phyloP scores from a whole-genome alignment of 2,329 filamentous ascomycete genomes.

The Alternaria arborescens region DNA sequence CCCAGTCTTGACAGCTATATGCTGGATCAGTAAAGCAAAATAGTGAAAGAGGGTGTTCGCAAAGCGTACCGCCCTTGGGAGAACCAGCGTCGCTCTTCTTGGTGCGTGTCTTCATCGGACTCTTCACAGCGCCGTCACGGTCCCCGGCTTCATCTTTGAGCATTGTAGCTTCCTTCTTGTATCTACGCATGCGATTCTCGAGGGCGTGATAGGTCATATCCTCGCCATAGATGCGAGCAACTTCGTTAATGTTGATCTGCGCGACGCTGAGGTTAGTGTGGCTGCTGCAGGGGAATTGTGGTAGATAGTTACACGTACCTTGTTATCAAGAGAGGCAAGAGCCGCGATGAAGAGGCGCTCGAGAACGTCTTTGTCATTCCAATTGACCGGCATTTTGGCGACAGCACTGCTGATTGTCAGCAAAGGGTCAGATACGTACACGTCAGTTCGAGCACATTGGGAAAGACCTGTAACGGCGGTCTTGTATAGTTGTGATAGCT shows the following conservation, averaged over 20 bases:
- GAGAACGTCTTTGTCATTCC: slow-evolving; percentile 46
- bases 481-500: not conserved
- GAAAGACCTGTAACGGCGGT: not conserved
- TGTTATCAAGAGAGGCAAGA: slow-evolving; percentile 45
- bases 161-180: slow-evolving; percentile 52
- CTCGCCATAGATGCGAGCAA: slow-evolving; percentile 57
- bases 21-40: not conserved
- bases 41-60: too few species aligned
- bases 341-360: slow-evolving; percentile 54
- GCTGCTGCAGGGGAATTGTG: not conserved
- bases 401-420: not conserved
- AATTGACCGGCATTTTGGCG: slow-evolving; percentile 47
- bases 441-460: not conserved
- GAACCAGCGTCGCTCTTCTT: slow-evolving; percentile 6
- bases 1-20: slow-evolving; percentile 7
- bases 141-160: slow-evolving; percentile 35
- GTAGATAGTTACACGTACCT: slow-evolving; percentile 32
- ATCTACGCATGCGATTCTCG: slow-evolving; percentile 57
- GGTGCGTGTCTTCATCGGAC: slow-evolving; percentile 7
- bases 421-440: not conserved
- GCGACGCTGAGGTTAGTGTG: not conserved
- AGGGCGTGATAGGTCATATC: slow-evolving; percentile 60
- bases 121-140: slow-evolving; percentile 6
- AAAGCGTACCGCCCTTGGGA: slow-evolving; percentile 2
- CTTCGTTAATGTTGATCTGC: slow-evolving; percentile 56